Base-by-base conservation (phyloP, 352 stramenopile species). In the Blastocystis sp. region DNA sequence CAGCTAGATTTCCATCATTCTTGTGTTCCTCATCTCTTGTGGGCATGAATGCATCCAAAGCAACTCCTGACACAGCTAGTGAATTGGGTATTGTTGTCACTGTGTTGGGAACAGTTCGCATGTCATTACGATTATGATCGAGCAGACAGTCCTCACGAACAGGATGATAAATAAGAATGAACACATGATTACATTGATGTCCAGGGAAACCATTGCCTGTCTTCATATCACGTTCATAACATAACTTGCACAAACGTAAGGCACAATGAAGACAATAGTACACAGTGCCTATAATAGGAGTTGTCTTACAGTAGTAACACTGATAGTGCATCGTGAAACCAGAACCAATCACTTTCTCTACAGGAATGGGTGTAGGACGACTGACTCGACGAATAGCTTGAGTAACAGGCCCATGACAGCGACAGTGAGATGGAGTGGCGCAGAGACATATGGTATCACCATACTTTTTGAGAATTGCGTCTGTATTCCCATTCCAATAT, bases 121-220 rank as follows among this genome's bases (percentile, higher is more conserved):
- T 84, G 24, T 84, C 73, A 56, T 84, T 66, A 27, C 73, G 73
- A 48, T 84, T 84, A 56, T 84, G 73, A 7, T 51, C 24, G 5
- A 68, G 19, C 22, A 84, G 59, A 48, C 48, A 84, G 15, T 40
- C 15, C 7, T 19, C 11, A 22, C 17, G 11, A 27, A 84, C 48
- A 17, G 73, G 73, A 57, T 84, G 73, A 15, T 33, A 44, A 33
- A 68, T 64, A 22, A 84, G 56, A 22, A 68, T n/a, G 56, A 84
- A 84, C 48, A 84, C 53, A 57, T 84, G 73, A 44, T 84, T 84
- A 57, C 73, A 84, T 57, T 84, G 73, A 3, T 84, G 73, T n/a
- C 44, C 27, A 17, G 73, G 73, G 15, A 44, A 30, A 15, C 73
- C 73, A 6, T 22, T 57, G n/a, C 73, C 73, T 7, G 48, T 64